Conservation (phyloP, 495 filamentous ascomycete species). For the Clavariopsis aquatica region DNA sequence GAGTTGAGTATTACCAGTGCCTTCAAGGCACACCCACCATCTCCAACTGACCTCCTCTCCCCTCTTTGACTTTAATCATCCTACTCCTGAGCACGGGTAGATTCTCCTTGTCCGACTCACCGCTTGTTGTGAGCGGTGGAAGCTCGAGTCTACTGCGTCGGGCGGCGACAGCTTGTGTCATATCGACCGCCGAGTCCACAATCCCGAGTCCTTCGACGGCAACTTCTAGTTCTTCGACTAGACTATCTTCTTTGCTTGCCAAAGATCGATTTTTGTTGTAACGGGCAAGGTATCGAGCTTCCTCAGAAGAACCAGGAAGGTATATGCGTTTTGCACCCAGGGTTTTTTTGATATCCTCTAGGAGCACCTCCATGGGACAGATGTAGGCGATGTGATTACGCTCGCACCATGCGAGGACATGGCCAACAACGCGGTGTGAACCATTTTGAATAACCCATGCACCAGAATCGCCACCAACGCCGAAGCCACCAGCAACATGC, state of each 20-base stretch:
- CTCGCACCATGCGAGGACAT: slow-evolving; percentile 83
- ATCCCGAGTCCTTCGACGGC: slow-evolving; percentile 27
- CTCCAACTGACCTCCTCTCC: slow-evolving; percentile 17
- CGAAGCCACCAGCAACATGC: slow-evolving; percentile 71
- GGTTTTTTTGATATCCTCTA: slow-evolving; percentile 79
- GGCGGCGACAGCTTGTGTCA: neutral
- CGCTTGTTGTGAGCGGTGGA: slow-evolving; percentile 14
- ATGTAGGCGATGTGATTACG: slow-evolving; percentile 80
- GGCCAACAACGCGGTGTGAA: slow-evolving; percentile 78
- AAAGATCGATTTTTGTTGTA: neutral
- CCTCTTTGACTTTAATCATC: slow-evolving; percentile 23
- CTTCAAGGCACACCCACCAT: slow-evolving; percentile 24
- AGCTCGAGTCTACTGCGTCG: slow-evolving; percentile 19
- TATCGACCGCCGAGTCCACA: slow-evolving; percentile 20
- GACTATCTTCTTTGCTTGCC: slow-evolving; percentile 8
- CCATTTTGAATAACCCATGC: slow-evolving; percentile 89
- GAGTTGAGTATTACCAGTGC: neutral
- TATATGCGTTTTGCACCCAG: slow-evolving; percentile 59
- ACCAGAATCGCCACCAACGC: slow-evolving; percentile 85
- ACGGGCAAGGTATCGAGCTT: slow-evolving; percentile 7
- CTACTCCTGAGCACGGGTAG: slow-evolving; percentile 26
- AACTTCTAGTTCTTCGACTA: slow-evolving; percentile 23
- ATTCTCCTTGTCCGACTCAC: slow-evolving; percentile 34
- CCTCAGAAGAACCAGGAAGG: slow-evolving; percentile 51
- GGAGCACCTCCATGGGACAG: slow-evolving; percentile 87